Evolutionary conservation across 345 rosid genomes (phyloP), one percentile per base, ranked within the genome.

Genomic region (Citrus hindsii): DNA sequence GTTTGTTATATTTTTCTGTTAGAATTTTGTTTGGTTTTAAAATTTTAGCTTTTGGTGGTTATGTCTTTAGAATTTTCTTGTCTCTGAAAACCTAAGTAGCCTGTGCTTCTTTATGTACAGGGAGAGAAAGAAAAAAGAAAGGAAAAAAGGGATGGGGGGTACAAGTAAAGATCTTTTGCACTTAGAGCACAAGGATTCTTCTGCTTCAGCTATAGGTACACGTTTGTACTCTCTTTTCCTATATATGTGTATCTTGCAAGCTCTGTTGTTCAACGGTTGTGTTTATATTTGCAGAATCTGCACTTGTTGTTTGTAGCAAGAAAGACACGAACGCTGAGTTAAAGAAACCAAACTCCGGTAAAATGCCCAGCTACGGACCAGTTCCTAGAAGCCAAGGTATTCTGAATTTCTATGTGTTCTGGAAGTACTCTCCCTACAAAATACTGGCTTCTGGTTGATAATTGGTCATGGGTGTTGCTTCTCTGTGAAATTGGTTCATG

Each of bases 331-430:
- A 10, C 1, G 48, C 85, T 73, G 71, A 76, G 37, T 5, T 58
- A 40, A 67, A 55, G 85, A 79, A 61, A 42, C 77, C 80, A 33
- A 77, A 64, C 13, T 64, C 79, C 18, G 75, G 66, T 33, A 69
- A 71, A 30, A 89, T 85, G 78, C 95, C 93, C 6, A n/a, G 40
- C 19, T 79, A 86, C 59, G 71, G 63, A 79, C 81, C 85, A 9
- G 74, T 83, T 85, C 86, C 91, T 37, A 83, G 66, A 85, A 94
- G 95, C 84, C 92, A 89, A 83, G 87, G 92, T 89, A 82, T 28
- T 19, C 5, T n/a, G 2, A 46, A 4, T 22, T 71, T 56, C 48
- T 55, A 32, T 6, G 59, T 56, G 48, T 22, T 35, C 4, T 46
- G 16, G 37, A 58, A 32, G 24, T 40, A 2, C 42, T 25, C 71